Base-by-base conservation (phyloP, 306 rosid genomes). In the Carpinus viminea region DNA sequence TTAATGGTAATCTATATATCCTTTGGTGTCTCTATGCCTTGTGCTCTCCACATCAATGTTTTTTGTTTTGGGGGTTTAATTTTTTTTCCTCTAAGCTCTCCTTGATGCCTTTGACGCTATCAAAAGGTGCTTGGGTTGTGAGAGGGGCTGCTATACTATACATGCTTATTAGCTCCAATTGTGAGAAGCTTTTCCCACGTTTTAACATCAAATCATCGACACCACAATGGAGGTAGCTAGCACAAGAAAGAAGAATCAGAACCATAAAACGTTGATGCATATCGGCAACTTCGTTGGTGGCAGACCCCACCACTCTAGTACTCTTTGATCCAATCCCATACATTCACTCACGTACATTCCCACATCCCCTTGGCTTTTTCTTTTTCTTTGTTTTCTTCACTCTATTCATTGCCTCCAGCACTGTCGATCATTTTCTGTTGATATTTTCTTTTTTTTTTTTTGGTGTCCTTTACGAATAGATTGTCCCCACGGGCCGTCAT, bases 241-340 rank as follows among this genome's bases (percentile, higher is more conserved):
- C 72, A 53, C 74, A 34, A 57, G 24, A 57, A 57, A 18, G 8
- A 18, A 20, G 66, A 17, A 34, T 16, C 45, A 64, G 46, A 55
- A 48, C 75, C 61, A 76, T 72, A 36, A 43, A 53, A 70, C 36
- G 28, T 72, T 31, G 74, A 54, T 76, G 80, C 28, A 34, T 73
- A 68, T 59, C 79, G 51, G 75, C 62, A 50, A 71, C 21, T 68
- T 74, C 62, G 21, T 68, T 69, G 18, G 80, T 74, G 77, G 77
- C 70, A 61, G 53, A 51, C 77, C 86, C 86, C 76, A 78, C 83
- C 43, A 48, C 18, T 59, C 45, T 31, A 48, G 26, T 24, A 24
- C 15, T 48, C 12, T 56, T 48, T 28, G 48, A 43, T 41, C 52
- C 41, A 59, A 59, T 59, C n/a, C n/a, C n/a, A n/a, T 26, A 18